Evolutionary conservation across 768 basidiomycete genomes (phyloP).

Genomic region (Pholiota microspora): DNA sequence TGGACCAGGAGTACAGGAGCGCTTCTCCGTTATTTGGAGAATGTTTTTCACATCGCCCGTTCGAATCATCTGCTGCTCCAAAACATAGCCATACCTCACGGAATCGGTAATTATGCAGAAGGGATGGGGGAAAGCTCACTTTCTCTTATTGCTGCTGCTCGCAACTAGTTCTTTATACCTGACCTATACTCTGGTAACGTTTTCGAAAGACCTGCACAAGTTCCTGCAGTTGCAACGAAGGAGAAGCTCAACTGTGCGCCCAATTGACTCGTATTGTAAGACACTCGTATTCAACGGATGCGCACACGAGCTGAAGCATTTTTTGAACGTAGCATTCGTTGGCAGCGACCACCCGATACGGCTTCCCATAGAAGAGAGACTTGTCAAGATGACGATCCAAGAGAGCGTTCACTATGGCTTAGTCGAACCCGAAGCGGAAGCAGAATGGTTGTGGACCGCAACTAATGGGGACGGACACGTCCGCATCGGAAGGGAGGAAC

Average conservation of each 20-base stretch:
- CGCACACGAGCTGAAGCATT: neutral
- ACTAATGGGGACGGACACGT: constrained; percentile 25
- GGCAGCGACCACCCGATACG: constrained; percentile 26
- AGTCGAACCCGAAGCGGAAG: constrained; percentile 22
- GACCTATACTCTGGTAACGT: constrained; percentile 21
- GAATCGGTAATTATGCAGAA: constrained; percentile 7
- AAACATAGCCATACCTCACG: neutral
- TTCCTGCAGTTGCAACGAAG: constrained; percentile 18
- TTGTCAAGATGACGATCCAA: constrained; percentile 26
- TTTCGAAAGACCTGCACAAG: constrained; percentile 20
- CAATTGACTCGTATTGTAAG: constrained; percentile 23
- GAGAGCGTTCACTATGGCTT: constrained; percentile 29
- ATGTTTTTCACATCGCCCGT: neutral
- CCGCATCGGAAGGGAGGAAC: constrained; percentile 25
- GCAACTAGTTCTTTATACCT: constrained; percentile 25
- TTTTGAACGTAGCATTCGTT: constrained; percentile 19
- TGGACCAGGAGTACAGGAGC: too few relatives aligned
- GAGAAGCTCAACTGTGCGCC: constrained; percentile 14
- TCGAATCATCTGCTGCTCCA: neutral
- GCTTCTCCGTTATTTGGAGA: neutral
- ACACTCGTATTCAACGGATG: neutral
- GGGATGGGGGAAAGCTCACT: constrained; percentile 9
- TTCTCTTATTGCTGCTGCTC: constrained; percentile 22
- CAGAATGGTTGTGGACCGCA: constrained; percentile 30
- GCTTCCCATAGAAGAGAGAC: constrained; percentile 24